Conservation (phyloP, 2,329 filamentous ascomycete genomes). For the Colletotrichum orchidophilum region DNA sequence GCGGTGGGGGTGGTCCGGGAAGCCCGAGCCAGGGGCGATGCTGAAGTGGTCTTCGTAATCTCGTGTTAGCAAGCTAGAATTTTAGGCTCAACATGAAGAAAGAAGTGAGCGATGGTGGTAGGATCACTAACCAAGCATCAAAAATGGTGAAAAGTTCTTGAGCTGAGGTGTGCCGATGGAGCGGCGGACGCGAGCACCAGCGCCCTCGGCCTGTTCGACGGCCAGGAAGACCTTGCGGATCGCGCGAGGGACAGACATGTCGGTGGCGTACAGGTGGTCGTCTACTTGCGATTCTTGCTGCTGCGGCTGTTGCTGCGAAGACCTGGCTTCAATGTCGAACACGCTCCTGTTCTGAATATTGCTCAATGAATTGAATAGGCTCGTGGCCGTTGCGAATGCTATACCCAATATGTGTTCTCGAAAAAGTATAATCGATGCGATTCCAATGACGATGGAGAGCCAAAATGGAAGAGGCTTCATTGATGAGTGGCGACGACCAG, state of each 20-base stretch:
- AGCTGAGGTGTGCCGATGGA: conserved; percentile 87
- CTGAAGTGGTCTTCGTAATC: conserved; percentile 80
- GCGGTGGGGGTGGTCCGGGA: conserved; percentile 86
- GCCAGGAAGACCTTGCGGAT: conserved; percentile 88
- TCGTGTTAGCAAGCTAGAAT: conserved; percentile 88
- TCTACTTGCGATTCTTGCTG: conserved; percentile 7
- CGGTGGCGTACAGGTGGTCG: conserved; percentile 46
- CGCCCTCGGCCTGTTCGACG: conserved; percentile 86
- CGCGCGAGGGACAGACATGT: conserved; percentile 75
- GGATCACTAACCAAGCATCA: conserved; percentile 95
- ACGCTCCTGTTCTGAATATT: not conserved
- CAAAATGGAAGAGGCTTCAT: conserved; percentile 45
- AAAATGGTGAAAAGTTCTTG: conserved; percentile 88
- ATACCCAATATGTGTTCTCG: conserved; percentile 37
- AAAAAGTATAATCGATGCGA: conserved; percentile 41
- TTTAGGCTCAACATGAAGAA: conserved; percentile 78
- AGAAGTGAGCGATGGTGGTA: conserved; percentile 38
- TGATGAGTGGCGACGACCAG: not conserved
- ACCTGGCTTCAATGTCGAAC: conserved; percentile 9
- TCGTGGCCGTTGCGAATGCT: conserved; percentile 19
- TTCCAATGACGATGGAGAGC: conserved; percentile 41
- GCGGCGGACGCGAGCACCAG: conserved; percentile 85
- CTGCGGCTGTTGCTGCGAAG: conserved; percentile 7
- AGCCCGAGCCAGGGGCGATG: conserved; percentile 82
- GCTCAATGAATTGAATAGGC: conserved; percentile 31